These are phyloP conservation scores for Terana coerulea DNA, from an alignment of 768 basidiomycete species.

Conservation along the genomic window DNA sequence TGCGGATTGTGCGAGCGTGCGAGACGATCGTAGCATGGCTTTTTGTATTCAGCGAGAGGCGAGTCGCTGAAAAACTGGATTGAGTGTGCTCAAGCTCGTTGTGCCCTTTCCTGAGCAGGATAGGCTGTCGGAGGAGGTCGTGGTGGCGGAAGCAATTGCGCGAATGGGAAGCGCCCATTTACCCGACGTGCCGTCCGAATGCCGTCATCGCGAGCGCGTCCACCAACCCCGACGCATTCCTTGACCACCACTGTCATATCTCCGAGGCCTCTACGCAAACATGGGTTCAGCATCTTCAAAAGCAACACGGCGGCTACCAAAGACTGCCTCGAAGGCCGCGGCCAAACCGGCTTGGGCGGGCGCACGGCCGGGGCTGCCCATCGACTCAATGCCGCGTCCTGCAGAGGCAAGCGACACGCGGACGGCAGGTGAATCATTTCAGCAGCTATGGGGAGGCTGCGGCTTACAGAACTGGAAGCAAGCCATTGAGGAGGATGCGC, in stretches of 20 bases:
- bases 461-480: not conserved
- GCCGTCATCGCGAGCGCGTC: not conserved
- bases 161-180: not conserved
- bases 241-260: not conserved
- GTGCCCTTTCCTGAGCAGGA: not conserved
- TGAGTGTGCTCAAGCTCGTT: not conserved
- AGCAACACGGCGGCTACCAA: slow-evolving; percentile 52
- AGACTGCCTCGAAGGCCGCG: slow-evolving; percentile 25
- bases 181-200: not conserved
- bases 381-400: not conserved
- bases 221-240: too few relatives aligned
- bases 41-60: not conserved
- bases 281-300: slow-evolving; percentile 70
- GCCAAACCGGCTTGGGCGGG: slow-evolving; percentile 43
- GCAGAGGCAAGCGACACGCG: slow-evolving; percentile 46
- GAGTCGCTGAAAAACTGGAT: too few relatives aligned
- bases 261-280: not conserved
- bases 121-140: not conserved
- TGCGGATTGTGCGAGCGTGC: not conserved
- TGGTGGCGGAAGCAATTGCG: not conserved
- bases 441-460: not conserved
- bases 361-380: slow-evolving; percentile 23
- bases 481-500: slow-evolving; percentile 65
- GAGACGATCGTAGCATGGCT: slow-evolving; percentile 2
- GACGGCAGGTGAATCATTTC: slow-evolving; percentile 37